phyloP scores from a whole-genome alignment of 768 basidiomycete species.

The Termitomyces sp. region DNA sequence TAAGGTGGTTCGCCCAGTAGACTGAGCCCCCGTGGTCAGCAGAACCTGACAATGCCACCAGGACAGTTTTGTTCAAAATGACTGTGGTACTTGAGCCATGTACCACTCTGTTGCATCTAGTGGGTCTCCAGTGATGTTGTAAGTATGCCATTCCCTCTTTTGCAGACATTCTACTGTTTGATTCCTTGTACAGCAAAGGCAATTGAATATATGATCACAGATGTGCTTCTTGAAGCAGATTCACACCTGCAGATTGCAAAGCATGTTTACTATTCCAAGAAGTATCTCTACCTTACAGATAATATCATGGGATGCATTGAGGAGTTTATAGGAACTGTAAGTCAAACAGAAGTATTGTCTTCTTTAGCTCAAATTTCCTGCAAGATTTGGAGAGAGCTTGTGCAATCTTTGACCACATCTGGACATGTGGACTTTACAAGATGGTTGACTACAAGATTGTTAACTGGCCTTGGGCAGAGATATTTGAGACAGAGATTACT shows the following conservation, averaged over 20 bases:
- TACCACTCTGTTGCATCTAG: no score
- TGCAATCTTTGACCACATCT: constrained; percentile 57
- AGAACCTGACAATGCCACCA: no score
- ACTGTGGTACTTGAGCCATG: no score
- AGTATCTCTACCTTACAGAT: no score
- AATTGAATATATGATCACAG: constrained; percentile 80
- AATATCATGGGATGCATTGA: constrained; percentile 33
- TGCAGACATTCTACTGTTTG: neutral
- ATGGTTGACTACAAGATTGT: constrained; percentile 60
- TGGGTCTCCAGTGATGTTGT: no score
- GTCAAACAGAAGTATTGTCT: neutral
- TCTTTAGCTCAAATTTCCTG: neutral
- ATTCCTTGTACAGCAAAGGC: constrained; percentile 47
- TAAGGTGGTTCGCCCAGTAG: no score
- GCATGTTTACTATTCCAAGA: no score
- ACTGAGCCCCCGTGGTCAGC: no score
- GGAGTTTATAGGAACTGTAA: constrained; percentile 43
- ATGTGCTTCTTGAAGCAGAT: constrained; percentile 66
- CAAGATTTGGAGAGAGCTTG: constrained; percentile 59
- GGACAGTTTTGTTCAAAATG: no score
- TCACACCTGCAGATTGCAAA: constrained; percentile 32
- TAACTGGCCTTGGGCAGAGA: constrained; percentile 29
- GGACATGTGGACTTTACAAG: constrained; percentile 60
- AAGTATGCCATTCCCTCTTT: constrained; percentile 7
- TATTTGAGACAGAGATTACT: constrained; percentile 36